Conservation (phyloP, 2,329 filamentous ascomycete genomes). For the Pyrenochaeta sp. region DNA sequence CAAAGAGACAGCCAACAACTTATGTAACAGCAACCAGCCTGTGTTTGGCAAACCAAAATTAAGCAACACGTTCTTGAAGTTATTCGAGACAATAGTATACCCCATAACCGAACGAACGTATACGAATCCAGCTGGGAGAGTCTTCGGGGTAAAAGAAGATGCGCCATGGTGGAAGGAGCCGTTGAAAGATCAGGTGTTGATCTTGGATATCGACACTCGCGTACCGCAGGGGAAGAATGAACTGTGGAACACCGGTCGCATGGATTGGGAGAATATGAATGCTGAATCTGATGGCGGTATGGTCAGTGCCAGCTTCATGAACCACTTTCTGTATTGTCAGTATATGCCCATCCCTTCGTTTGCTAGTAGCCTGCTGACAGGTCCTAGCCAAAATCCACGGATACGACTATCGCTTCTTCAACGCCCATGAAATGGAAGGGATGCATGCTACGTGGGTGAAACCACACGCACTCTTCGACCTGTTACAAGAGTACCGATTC, state of each 20-base stretch:
- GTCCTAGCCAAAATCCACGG: constrained; percentile 51
- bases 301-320: constrained; percentile 50
- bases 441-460: constrained; percentile 52
- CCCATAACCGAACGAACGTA: constrained; percentile 15
- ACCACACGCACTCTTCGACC: constrained; percentile 47
- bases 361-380: background rate
- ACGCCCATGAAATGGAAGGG: constrained; percentile 42
- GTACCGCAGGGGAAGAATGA: constrained; percentile 26
- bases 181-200: constrained; percentile 30
- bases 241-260: constrained; percentile 24
- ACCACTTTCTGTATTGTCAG: constrained; percentile 49
- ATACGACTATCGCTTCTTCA: constrained; percentile 55
- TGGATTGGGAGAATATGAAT: constrained; percentile 33
- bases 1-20: constrained; percentile 14
- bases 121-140: constrained; percentile 15
- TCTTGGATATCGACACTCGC: constrained; percentile 43
- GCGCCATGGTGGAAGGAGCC: constrained; percentile 33
- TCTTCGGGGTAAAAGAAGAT: constrained; percentile 18
- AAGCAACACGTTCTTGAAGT: constrained; percentile 12
- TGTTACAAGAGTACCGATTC: constrained; percentile 49
- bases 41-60: constrained; percentile 9
- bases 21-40: constrained; percentile 15
- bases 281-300: constrained; percentile 27
- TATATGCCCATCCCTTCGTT: background rate
- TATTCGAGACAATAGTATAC: constrained; percentile 19